Evolutionary conservation across 352 stramenopile species (phyloP), one percentile per base, ranked within the genome.

Genomic region (Globisporangium splendens): DNA sequence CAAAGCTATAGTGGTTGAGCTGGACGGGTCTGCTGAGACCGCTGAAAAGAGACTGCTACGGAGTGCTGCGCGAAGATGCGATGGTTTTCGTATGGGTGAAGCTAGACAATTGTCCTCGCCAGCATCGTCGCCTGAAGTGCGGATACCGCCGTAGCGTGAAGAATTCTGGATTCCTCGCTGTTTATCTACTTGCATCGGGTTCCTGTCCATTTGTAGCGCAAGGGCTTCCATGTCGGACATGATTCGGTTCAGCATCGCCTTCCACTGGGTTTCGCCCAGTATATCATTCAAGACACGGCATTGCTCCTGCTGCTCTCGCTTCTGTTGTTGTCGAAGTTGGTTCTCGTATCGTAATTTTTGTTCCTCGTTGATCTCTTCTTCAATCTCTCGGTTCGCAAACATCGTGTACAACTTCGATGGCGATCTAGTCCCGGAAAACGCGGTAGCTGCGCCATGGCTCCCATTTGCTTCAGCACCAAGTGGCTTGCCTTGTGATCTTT

Each of bases 161-260:
- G 38, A 13, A 43, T 43, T 3, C 8, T 43, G 38, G 38, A 43
- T 43, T 3, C 3, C 3, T 43, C 49, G 28, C 20, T 24, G 31
- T 43, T 54, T 54, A 39, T 39, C 20, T n/a, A 21, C 21, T n/a
- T 13, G 24, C 13, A 42, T 47, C 14, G 38, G 46, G 21, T 61
- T 49, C 3, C 33, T 33, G 20, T 47, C 38, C 1, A 28, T 43
- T 35, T 54, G 61, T 14, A 80, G 50, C 5, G 69, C 64, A 24
- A 87, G 68, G 39, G 70, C 72, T 17, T 87, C 66, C 77, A 89
- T 89, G 22, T 87, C 79, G n/a, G 68, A 70, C 65, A 89, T 72
- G 59, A 87, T 78, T 1, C 77, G 69, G 54, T 79, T 69, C 5
- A 89, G 63, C 69, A 87, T 73, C 0, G 67, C 75, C 65, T 88